Evolutionary conservation across 371 early-diverging fungal genomes (phyloP).

Genomic region (Mucor mucedo): DNA sequence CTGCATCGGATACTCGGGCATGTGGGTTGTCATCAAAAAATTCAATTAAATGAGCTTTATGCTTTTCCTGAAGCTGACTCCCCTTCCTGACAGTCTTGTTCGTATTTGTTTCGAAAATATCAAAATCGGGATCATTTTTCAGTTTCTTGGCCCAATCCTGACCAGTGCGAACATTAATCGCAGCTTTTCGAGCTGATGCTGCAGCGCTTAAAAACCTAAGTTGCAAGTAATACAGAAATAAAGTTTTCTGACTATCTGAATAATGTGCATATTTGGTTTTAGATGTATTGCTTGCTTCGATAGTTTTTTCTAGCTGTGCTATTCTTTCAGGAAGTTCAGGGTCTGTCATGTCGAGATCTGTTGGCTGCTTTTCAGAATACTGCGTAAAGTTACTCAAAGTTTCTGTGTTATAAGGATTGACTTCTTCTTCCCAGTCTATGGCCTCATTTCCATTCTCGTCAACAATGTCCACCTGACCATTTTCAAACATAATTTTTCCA

Average conservation of each 20-base stretch:
- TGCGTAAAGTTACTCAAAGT: too few relatives aligned
- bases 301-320: too few relatives aligned
- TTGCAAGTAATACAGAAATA: conserved; percentile 17
- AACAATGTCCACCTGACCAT: too few relatives aligned
- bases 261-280: conserved; percentile 6
- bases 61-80: conserved; percentile 16
- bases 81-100: conserved; percentile 6
- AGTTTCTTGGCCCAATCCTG: conserved; percentile 21
- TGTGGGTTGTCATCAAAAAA: neutral
- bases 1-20: conserved; percentile 9
- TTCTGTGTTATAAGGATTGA: too few relatives aligned
- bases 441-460: too few relatives aligned
- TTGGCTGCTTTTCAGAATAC: too few relatives aligned
- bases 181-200: conserved; percentile 4
- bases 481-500: too few relatives aligned
- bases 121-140: conserved; percentile 13
- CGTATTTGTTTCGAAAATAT: neutral
- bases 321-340: too few relatives aligned
- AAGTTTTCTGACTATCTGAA: conserved; percentile 14
- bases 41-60: conserved; percentile 14
- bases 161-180: conserved; percentile 7
- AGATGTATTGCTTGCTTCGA: too few relatives aligned
- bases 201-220: conserved; percentile 18
- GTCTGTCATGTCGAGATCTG: too few relatives aligned
- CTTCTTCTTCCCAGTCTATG: too few relatives aligned